These are phyloP conservation scores for Thalia dealbata DNA, from an alignment of 176 grass and related monocot species.

Conservation along the genomic window DNA sequence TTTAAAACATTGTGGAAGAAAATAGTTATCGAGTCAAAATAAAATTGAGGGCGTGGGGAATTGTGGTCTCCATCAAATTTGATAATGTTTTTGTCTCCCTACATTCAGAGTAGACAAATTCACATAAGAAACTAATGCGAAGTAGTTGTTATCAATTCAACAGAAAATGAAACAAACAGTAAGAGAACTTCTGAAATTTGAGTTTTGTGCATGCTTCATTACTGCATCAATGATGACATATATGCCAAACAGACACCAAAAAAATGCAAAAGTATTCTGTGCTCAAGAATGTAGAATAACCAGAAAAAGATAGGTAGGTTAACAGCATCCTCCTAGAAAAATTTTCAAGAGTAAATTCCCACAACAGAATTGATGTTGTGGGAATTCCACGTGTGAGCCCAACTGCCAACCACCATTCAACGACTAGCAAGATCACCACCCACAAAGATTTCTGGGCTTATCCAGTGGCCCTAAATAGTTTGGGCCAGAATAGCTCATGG, in stretches of 20 bases:
- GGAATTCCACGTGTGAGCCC: no score
- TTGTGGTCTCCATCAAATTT: constrained; percentile 99
- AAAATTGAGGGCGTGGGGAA: constrained; percentile 93
- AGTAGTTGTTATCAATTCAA: not conserved
- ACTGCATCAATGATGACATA: not conserved
- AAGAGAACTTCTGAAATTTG: not conserved
- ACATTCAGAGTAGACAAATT: constrained; percentile 21
- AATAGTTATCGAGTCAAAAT: constrained; percentile 98
- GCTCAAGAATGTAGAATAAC: not conserved
- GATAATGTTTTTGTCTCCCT: constrained; percentile 99
- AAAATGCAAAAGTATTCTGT: not conserved
- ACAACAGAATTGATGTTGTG: not conserved
- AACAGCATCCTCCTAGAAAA: not conserved
- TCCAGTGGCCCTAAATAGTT: no score
- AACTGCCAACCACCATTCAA: no score
- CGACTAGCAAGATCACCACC: no score
- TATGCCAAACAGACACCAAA: not conserved
- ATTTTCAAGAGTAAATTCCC: not conserved
- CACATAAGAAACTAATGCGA: not conserved
- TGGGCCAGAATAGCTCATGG: no score
- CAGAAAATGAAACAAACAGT: not conserved
- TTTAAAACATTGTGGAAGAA: constrained; percentile 97
- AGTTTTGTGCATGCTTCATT: not conserved
- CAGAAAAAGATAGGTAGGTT: not conserved
- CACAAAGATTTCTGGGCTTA: no score